Base-by-base conservation (phyloP, 2,329 filamentous ascomycete species). In the Fusarium brevicatenulatum region DNA sequence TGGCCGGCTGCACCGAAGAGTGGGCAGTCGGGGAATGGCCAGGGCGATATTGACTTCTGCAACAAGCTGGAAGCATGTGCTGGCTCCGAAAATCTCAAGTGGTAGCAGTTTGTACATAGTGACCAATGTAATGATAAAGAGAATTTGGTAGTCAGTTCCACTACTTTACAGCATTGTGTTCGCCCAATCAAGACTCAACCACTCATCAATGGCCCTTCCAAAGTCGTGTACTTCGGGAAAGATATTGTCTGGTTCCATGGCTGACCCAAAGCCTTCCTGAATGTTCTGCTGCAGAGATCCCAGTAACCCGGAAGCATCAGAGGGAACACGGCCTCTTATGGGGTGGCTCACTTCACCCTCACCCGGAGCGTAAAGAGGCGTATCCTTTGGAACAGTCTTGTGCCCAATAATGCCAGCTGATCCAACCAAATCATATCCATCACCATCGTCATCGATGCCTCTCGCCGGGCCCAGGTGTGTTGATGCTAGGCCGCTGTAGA, bases 191-290 rank as follows among this genome's bases (percentile, higher is more conserved):
- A 63, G 40, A 5, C 52, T 63, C 2, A 63, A 3, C 59, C 59
- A 63, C n/a, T 63, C 59, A 9, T 63, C 59, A 28, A 63, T 63
- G 1, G 59, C 59, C 18, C 59, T 57, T 2, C 59, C 40, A 2
- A 63, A 63, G 13, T 63, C 59, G 1, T 63, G 52, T 5, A 28
- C 42, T 16, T 63, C 18, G 1, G 59, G 52, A 9, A 63, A 63
- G 2, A 62, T 47, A 7, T 57, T 62, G 1, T 57, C 19, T 5
- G 28, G 32, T 25, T 28, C 50, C 15, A 25, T 28, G 5, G 37
- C 19, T 13, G 59, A 62, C 9, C 52, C 52, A 34, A 57, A 46
- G 2, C 42, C 52, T 2, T 62, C 21, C 16, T 28, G 32, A 3
- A 62, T 62, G 10, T 62, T 62, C 32, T 62, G 59, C 4, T 62